These are phyloP conservation scores for Pseudogymnoascus destructans DNA, from an alignment of 2,329 filamentous ascomycete genomes.

Conservation along the genomic window DNA sequence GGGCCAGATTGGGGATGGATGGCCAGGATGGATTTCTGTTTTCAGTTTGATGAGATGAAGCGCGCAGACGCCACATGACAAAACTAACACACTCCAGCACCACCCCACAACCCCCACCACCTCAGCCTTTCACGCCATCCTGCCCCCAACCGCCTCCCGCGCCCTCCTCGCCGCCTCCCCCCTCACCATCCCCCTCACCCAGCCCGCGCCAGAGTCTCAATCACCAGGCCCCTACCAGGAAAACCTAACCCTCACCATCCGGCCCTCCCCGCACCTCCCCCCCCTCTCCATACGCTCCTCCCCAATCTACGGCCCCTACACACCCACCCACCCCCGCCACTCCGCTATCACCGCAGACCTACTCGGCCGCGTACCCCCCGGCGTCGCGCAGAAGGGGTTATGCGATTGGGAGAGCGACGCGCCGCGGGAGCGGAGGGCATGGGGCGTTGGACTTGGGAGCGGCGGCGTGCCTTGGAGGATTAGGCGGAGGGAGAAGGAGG, in stretches of 20 bases:
- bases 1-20: background rate
- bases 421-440: background rate
- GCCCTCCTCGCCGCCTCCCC: conserved; percentile 14
- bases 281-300: background rate
- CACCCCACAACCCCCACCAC: conserved; percentile 1
- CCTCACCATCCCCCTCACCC: conserved; percentile 11
- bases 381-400: conserved; percentile 15
- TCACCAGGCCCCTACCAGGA: background rate
- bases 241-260: background rate
- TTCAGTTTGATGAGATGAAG: background rate
- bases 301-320: conserved; percentile 22
- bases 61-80: background rate
- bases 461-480: conserved; percentile 13
- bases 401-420: conserved; percentile 24
- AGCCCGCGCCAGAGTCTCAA: background rate
- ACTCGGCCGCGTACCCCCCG: conserved; percentile 11
- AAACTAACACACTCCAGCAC: background rate
- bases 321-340: conserved; percentile 13
- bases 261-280: background rate
- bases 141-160: conserved; percentile 16
- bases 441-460: conserved; percentile 8
- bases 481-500: conserved; percentile 10
- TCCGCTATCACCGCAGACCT: conserved; percentile 20
- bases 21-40: background rate
- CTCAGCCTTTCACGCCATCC: conserved; percentile 12